Base-by-base conservation (phyloP, 2,329 filamentous ascomycete genomes). In the Pseudophaeomoniella oleicola region DNA sequence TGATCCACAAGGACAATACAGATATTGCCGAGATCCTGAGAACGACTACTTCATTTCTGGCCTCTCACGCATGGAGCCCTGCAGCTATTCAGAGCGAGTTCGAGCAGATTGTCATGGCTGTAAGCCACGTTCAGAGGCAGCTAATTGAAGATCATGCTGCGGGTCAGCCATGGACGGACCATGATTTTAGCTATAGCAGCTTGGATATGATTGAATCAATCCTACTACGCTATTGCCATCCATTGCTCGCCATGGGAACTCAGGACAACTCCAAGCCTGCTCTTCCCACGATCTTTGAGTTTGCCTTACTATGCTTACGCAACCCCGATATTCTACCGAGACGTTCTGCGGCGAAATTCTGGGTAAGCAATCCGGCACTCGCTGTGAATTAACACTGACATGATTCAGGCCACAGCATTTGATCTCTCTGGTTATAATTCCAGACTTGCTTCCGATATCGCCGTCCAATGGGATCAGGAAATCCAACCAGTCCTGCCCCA, bases 311-410 rank as follows among this genome's bases (percentile, higher is more conserved):
- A 14, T 51, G 57, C 12, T 47, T 64, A 27, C 55, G 55, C 31
- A 52, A 60, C 6, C 51, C 56, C 0, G 62, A 66, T 27, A 59
- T 60, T 6, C 51, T 66, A 11, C 60, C 62, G n/a, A 57, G 64
- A n/a, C 60, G 61, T 13, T 59, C 61, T 17, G 57, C 60, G 3
- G 57, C 60, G 19, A 48, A 53, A 19, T 65, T 64, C 43, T 64
- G 62, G 55, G 47, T 57, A n/a, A 49, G 51, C 13, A 41, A 40
- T 11, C n/a, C 19, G 14, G 16, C 14, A 4, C 9, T 18, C 16
- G n/a, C 32, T 17, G 6, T 17, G 9, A 6, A 4, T 10, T 19
- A 12, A 19, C 13, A 19, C 13, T 19, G 12, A 17, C 32, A 27
- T 27, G 9, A 27, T 27, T 27, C 22, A 27, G 22, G 22, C 22